Evolutionary conservation across 805 yeast genomes (phyloP), one percentile per base, ranked within the genome.

Genomic region (Yamadazyma endophytica): DNA sequence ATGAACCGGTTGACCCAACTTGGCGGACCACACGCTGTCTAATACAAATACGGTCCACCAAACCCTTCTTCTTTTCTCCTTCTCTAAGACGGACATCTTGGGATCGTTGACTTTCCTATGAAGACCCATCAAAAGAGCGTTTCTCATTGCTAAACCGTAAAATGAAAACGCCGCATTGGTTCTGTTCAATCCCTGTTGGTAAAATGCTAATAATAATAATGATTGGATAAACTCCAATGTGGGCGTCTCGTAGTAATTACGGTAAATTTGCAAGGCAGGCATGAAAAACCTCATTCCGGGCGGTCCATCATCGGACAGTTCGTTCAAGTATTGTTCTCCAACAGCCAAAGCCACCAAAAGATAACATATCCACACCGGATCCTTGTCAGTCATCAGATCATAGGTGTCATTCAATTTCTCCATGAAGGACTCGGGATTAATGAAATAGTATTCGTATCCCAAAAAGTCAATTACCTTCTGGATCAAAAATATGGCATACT

Each of bases 21-120:
- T 53, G 2, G 64, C 49, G 4, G 66, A 54, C 67, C 68, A 62
- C 6, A 50, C 42, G 8, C 54, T 50, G 37, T 63, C 69, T 28
- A 59, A 46, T 9, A 60, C 54, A 33, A 58, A 62, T 3, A 58
- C 49, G 4, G 65, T 47, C 69, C 69, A 62, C 66, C 67, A 63
- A 15, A 63, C 40, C 17, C 68, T 47, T 35, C 56, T 59, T 6
- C 52, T 42, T 31, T 52, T 57, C 26, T 61, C 68, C 9, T 29
- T 32, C 7, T 19, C 23, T 2, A 22, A 21, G 12, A 9, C 15
- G 13, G 23, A 21, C 5, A 31, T 20, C 8, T 9, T 19, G 7
- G 22, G 11, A 17, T 28, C 18, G 7, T 16, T 22, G 13, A 32
- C 39, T 16, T 40, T 35, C 28, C 54, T 56, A 39, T 63, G 68